Evolutionary conservation across 1,284 basidiomycete genomes (phyloP), one percentile per base, ranked within the genome.

Genomic region (Pholiota adiposa): DNA sequence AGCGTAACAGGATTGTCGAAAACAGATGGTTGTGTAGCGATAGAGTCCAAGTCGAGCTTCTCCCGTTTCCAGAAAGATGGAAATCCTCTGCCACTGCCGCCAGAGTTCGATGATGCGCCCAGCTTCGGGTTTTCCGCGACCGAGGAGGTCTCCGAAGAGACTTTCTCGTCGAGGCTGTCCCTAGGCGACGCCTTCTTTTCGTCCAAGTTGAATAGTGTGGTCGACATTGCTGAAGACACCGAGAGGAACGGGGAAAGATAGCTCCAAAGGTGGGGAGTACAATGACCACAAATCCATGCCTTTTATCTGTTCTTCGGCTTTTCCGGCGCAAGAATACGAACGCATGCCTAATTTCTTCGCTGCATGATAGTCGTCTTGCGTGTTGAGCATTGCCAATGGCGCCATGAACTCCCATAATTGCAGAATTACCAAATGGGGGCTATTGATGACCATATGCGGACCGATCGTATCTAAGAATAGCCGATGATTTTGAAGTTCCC

Each of bases 1-100:
- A 75, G 75, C 14, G 83, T 74, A 40, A 69, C 65, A 3, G 84
- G 81, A 64, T 88, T 84, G 62, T 88, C 85, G 64, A 75, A 87
- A 4, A 87, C 82, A 2, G 80, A 83, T 0, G 77, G 79, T 36
- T 77, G 79, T n/a, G 85, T 86, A 3, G 83, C 78, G 21, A 79
- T 73, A 14, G 75, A 67, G 61, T 82, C 76, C 19, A 73, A 68
- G 61, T 81, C 75, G 3, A 58, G 12, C 21, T 58, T 58, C 4
- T 36, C 16, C 16, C 43, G 27, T 18, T 16, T 53, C 57, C 57
- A 58, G 27, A 38, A 34, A n/a, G 50, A 29, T 2, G 56, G 23
- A 11, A 57, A 36, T 6, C 23, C 51, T 48, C 19, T 56, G 44
- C 31, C 19, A n/a, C 23, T 48, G 19, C 27, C 44, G 21, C 9